Evolutionary conservation across 2,329 filamentous ascomycete genomes (phyloP).

Genomic region (Colletotrichum sp.): DNA sequence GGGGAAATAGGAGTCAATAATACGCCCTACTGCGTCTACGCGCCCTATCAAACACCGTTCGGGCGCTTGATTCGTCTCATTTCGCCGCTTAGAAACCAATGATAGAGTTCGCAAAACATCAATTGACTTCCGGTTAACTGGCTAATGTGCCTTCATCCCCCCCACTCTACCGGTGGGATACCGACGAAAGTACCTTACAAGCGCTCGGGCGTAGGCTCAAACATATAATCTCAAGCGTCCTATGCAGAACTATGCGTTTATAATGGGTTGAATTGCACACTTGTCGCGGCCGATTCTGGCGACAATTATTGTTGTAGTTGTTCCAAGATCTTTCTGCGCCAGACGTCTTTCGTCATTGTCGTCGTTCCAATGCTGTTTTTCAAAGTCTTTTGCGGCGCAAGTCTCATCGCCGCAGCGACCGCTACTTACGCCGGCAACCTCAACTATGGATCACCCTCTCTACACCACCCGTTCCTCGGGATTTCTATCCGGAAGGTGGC

Average conservation of each 20-base stretch:
- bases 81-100: background rate
- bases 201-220: background rate
- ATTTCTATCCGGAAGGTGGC: constrained; percentile 68
- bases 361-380: background rate
- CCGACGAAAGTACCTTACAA: background rate
- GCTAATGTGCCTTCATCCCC: background rate
- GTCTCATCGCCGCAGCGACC: background rate
- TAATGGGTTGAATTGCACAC: background rate
- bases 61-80: background rate
- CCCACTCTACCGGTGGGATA: background rate
- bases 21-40: background rate
- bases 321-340: background rate
- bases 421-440: constrained; percentile 49
- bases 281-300: background rate
- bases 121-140: background rate
- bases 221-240: background rate
- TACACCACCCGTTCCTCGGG: constrained; percentile 66
- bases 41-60: background rate
- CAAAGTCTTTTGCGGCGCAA: background rate
- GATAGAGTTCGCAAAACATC: background rate
- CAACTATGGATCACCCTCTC: constrained; percentile 72
- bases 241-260: background rate
- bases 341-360: background rate
- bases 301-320: background rate
- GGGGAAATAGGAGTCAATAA: background rate